These are phyloP conservation scores for Pestalotiopsis sp. DNA, from an alignment of 2,329 filamentous ascomycete species.

Conservation along the genomic window DNA sequence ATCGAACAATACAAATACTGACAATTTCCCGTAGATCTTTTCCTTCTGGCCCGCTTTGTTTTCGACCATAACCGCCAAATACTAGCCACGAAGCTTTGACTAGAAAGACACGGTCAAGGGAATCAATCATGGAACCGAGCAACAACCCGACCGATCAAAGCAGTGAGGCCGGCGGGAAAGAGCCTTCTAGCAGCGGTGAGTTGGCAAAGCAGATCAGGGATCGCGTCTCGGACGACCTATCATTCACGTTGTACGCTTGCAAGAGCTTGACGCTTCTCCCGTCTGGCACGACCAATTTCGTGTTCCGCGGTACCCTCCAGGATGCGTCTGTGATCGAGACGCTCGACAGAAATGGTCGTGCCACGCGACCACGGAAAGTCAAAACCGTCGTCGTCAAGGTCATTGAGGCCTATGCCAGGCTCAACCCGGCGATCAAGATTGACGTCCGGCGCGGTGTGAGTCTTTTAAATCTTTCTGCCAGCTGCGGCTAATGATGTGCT, in stretches of 20 bases:
- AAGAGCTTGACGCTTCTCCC: conserved; percentile 34
- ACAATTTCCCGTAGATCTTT: too few species aligned
- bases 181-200: too few species aligned
- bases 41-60: too few species aligned
- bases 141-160: too few species aligned
- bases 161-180: too few species aligned
- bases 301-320: conserved; percentile 39
- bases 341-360: not conserved
- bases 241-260: conserved; percentile 35
- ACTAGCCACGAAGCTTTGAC: too few species aligned
- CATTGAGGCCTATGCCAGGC: not conserved
- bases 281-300: conserved; percentile 43
- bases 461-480: not conserved
- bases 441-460: not conserved
- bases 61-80: too few species aligned
- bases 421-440: not conserved
- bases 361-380: not conserved
- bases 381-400: conserved; percentile 37
- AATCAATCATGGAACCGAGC: too few species aligned
- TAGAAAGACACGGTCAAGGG: too few species aligned
- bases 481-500: not conserved
- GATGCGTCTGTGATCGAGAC: not conserved
- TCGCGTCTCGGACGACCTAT: conserved; percentile 22
- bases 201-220: conserved; percentile 12
- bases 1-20: too few species aligned